Evolutionary conservation across 176 grass and related monocot genomes (phyloP).

Genomic region (Ampelocalamus luodianensis): DNA sequence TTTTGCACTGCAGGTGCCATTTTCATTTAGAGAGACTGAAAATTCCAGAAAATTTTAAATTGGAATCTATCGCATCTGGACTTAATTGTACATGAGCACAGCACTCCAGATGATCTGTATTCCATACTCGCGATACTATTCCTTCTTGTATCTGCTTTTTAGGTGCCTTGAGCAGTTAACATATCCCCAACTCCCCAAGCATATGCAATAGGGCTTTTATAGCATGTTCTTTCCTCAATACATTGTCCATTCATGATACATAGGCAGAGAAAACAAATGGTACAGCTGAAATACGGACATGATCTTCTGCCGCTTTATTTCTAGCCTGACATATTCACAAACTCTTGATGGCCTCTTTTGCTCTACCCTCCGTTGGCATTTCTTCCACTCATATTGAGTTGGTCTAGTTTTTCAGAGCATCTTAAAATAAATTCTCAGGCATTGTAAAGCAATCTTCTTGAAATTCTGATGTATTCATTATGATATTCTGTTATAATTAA

Average conservation of each 20-base stretch:
- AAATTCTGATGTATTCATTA: background rate
- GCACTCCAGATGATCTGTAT: background rate
- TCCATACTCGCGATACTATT: background rate
- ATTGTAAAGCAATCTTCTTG: constrained; percentile 28
- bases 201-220: background rate
- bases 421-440: constrained; percentile 32
- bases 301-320: constrained; percentile 30
- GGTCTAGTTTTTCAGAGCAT: constrained; percentile 6
- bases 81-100: constrained; percentile 8
- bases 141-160: background rate
- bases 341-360: constrained; percentile 19
- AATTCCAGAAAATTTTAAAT: background rate
- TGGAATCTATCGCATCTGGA: constrained; percentile 3
- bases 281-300: background rate
- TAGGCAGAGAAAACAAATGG: constrained; percentile 9
- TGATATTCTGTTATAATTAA: constrained; percentile 43
- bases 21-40: constrained; percentile 16
- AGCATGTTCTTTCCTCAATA: background rate
- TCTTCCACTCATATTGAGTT: constrained; percentile 10
- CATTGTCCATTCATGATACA: constrained; percentile 29
- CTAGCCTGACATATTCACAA: background rate
- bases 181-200: background rate
- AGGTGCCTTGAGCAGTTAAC: background rate
- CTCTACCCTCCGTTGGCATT: constrained; percentile 33
- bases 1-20: constrained; percentile 15